These are phyloP conservation scores for Botryotinia calthae DNA, from an alignment of 2,329 filamentous ascomycete genomes.

Conservation along the genomic window DNA sequence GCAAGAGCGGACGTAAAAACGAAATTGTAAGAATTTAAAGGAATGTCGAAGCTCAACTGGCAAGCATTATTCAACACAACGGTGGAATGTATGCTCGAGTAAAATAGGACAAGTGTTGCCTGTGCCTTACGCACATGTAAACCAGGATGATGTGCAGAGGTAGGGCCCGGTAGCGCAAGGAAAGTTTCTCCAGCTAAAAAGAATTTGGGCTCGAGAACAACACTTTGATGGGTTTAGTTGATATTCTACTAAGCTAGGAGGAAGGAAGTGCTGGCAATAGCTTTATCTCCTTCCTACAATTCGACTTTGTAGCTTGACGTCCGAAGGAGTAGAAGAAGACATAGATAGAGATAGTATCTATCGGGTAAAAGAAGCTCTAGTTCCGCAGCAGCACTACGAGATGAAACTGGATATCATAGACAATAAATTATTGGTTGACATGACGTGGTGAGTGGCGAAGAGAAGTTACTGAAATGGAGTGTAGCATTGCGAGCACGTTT, in stretches of 20 bases:
- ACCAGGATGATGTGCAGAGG: slow-evolving; percentile 1
- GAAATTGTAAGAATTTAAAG: not conserved
- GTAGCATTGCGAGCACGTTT: not conserved
- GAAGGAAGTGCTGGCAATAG: not conserved
- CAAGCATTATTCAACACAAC: not conserved
- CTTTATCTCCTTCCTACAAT: not conserved
- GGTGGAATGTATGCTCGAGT: not conserved
- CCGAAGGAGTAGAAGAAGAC: not conserved
- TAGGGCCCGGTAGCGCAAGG: not conserved
- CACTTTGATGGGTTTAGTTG: not conserved
- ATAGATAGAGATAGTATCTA: not conserved
- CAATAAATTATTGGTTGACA: not conserved
- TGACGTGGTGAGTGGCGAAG: not conserved
- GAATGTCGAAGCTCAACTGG: not conserved
- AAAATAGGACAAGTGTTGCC: not conserved
- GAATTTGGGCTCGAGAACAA: not conserved
- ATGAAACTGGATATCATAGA: not conserved
- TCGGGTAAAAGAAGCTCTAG: not conserved
- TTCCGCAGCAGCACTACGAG: not conserved
- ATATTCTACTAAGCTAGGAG: not conserved
- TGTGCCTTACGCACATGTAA: not conserved
- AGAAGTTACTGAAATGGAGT: not conserved
- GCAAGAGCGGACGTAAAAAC: not conserved
- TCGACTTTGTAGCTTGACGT: not conserved
- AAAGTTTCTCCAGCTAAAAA: not conserved